Evolutionary conservation across 345 rosid genomes (phyloP).

Genomic region (Hypericum androsaemum): DNA sequence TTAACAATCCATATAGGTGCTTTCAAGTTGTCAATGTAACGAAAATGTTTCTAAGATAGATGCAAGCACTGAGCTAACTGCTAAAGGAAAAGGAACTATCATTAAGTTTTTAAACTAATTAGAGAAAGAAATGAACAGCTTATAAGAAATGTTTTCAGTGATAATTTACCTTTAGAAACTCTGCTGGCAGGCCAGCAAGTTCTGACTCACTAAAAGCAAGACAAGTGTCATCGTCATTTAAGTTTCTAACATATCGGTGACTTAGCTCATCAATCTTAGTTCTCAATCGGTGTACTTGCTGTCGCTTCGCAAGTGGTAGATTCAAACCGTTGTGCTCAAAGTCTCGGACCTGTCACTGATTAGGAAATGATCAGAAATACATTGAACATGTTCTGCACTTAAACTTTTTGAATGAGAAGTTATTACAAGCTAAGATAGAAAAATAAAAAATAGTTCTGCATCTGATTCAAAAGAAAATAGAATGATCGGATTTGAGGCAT

Average conservation of each 20-base stretch:
- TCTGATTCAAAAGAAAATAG: too few species aligned
- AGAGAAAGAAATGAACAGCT: background rate
- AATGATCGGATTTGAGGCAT: too few species aligned
- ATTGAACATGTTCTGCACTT: conserved; percentile 13
- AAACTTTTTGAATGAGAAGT: too few species aligned
- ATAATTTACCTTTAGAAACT: conserved; percentile 54
- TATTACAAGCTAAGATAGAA: too few species aligned
- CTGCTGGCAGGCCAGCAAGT: conserved; percentile 65
- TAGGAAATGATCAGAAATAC: conserved; percentile 34
- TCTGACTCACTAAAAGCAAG: conserved; percentile 60
- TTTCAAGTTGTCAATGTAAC: too few species aligned
- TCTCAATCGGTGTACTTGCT: conserved; percentile 65
- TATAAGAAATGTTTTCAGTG: conserved; percentile 1
- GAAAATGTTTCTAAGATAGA: too few species aligned
- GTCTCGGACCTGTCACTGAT: conserved; percentile 94
- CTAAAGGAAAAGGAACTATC: background rate
- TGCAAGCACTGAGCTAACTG: too few species aligned
- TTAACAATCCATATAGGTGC: too few species aligned
- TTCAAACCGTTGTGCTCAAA: conserved; percentile 80
- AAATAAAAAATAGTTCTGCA: too few species aligned
- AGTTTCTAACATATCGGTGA: conserved; percentile 53
- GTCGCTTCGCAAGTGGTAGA: conserved; percentile 69
- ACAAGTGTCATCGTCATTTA: conserved; percentile 58
- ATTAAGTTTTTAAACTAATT: background rate
- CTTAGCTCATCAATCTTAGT: conserved; percentile 65